These are phyloP conservation scores for Neurospora sp. DNA, from an alignment of 495 filamentous ascomycete genomes.

Conservation along the genomic window DNA sequence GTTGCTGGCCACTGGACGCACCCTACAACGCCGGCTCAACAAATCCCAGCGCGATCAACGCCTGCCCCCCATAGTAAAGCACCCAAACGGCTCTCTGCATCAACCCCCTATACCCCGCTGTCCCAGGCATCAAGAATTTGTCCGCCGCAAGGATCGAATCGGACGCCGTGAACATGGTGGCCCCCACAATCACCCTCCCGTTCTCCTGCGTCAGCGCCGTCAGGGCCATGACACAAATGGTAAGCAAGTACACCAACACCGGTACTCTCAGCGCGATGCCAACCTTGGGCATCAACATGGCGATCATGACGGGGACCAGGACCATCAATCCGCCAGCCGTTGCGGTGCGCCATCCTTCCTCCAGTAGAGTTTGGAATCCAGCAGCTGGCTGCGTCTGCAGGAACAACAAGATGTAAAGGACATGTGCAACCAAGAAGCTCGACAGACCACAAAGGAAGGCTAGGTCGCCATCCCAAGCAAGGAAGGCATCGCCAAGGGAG, in stretches of 20 bases:
- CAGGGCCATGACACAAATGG: conserved; percentile 33
- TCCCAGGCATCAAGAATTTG: conserved; percentile 11
- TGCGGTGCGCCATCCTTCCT: neutral
- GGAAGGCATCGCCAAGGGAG: conserved; percentile 17
- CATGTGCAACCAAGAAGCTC: conserved; percentile 17
- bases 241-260: conserved; percentile 40
- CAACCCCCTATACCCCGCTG: conserved; percentile 3
- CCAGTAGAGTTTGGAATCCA: neutral
- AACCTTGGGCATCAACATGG: conserved; percentile 11
- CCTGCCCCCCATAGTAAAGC: conserved; percentile 21
- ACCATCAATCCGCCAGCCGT: conserved; percentile 1
- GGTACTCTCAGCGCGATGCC: conserved; percentile 34
- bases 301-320: conserved; percentile 7
- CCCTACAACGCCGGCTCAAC: neutral
- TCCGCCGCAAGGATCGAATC: conserved; percentile 17
- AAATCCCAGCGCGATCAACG: conserved; percentile 17
- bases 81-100: conserved; percentile 22
- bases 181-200: conserved; percentile 8
- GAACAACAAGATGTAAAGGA: conserved; percentile 17
- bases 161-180: conserved; percentile 16
- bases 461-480: conserved; percentile 15
- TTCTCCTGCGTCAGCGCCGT: conserved; percentile 11
- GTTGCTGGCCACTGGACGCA: neutral
- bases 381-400: neutral
- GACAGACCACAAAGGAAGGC: conserved; percentile 16